phyloP scores from a whole-genome alignment of 2,329 filamentous ascomycete genomes.

The Paecilomyces sp. region DNA sequence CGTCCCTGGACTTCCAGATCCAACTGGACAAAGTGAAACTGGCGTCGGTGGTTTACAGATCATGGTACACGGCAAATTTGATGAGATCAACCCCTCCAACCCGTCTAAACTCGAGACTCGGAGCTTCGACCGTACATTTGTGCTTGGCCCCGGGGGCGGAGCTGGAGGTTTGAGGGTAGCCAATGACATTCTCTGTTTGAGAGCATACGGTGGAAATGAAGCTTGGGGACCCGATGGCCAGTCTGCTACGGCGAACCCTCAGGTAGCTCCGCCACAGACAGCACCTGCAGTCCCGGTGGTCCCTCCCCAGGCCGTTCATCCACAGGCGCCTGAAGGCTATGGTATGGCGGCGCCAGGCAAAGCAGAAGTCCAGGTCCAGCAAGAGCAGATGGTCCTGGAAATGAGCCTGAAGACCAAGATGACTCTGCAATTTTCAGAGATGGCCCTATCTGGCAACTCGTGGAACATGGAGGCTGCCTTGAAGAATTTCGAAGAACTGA shows the following conservation, averaged over 20 bases:
- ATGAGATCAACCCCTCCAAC: constrained; percentile 59
- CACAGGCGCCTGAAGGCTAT: constrained; percentile 30
- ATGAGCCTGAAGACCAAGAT: constrained; percentile 73
- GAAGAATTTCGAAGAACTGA: constrained; percentile 66
- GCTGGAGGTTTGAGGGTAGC: constrained; percentile 64
- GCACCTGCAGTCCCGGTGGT: constrained; percentile 8
- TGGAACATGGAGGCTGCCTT: constrained; percentile 77
- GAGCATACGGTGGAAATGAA: constrained; percentile 55
- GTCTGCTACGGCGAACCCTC: constrained; percentile 17
- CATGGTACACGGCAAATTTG: constrained; percentile 75
- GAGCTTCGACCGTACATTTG: constrained; percentile 75
- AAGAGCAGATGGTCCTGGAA: constrained; percentile 63
- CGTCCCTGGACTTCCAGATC: constrained; percentile 64
- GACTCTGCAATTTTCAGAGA: constrained; percentile 67
- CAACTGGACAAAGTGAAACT: constrained; percentile 51
- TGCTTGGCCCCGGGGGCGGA: constrained; percentile 67
- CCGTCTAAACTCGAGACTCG: constrained; percentile 55
- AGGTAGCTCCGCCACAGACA: constrained; percentile 28
- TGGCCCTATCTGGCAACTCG: constrained; percentile 70
- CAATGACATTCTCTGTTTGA: constrained; percentile 69
- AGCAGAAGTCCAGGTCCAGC: constrained; percentile 47
- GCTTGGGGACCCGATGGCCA: constrained; percentile 42
- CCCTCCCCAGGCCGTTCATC: constrained; percentile 10
- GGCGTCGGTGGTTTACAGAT: constrained; percentile 75
- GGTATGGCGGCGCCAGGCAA: constrained; percentile 37